These are phyloP conservation scores for Terfezia claveryi DNA, from an alignment of 495 filamentous ascomycete genomes.

Conservation along the genomic window DNA sequence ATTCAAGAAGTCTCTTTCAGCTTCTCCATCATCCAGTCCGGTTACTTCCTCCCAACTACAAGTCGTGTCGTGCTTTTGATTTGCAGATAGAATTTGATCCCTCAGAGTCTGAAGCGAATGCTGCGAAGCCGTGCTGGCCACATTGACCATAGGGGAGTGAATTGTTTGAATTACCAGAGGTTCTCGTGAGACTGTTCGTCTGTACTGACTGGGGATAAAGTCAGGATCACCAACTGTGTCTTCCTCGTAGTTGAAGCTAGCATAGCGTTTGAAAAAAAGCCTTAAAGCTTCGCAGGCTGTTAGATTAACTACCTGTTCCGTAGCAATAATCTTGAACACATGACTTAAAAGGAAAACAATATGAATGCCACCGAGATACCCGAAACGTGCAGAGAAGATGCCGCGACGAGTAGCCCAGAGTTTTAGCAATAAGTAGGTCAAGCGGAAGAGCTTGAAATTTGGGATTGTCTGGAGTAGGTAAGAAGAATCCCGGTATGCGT, in stretches of 20 bases:
- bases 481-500: constrained; percentile 31
- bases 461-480: constrained; percentile 33
- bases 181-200: constrained; percentile 26
- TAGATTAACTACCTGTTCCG: constrained; percentile 7
- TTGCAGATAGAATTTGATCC: constrained; percentile 28
- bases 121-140: constrained; percentile 26
- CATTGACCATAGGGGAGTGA: constrained; percentile 32
- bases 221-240: constrained; percentile 30
- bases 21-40: constrained; percentile 5
- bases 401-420: constrained; percentile 33
- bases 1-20: constrained; percentile 24
- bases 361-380: constrained; percentile 35
- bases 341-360: constrained; percentile 32
- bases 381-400: constrained; percentile 34
- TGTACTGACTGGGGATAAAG: constrained; percentile 27
- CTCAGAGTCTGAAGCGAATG: constrained; percentile 27
- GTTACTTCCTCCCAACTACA: constrained; percentile 26
- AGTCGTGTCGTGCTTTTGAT: constrained; percentile 16
- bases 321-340: constrained; percentile 28
- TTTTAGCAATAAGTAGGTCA: constrained; percentile 30
- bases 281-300: constrained; percentile 25
- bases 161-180: constrained; percentile 34
- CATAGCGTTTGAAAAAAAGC: constrained; percentile 37
- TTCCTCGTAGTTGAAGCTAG: constrained; percentile 29
- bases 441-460: constrained; percentile 27